Evolutionary conservation across 2,329 filamentous ascomycete species (phyloP).

Genomic region (Xylariomycetidae sp.): DNA sequence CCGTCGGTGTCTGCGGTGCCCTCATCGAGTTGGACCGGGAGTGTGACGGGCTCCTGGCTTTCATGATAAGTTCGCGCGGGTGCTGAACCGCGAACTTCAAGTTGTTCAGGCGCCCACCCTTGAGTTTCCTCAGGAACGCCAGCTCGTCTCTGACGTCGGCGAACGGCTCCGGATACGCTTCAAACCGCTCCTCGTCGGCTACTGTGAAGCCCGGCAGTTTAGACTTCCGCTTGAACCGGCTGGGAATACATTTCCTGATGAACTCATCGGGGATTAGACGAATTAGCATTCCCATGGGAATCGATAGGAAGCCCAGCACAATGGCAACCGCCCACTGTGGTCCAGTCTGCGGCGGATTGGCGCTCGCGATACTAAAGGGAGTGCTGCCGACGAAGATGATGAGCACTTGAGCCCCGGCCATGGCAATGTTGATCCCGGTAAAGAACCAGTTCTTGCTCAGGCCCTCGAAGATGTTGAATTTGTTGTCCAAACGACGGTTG

Average conservation of each 20-base stretch:
- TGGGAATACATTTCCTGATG: constrained; percentile 46
- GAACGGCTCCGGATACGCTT: constrained; percentile 64
- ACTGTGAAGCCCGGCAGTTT: constrained; percentile 51
- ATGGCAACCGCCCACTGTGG: constrained; percentile 85
- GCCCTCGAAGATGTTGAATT: constrained; percentile 92
- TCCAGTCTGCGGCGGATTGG: constrained; percentile 51
- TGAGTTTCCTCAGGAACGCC: constrained; percentile 71
- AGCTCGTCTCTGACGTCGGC: constrained; percentile 75
- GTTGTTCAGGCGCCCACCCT: constrained; percentile 75
- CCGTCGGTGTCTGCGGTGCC: constrained; percentile 57
- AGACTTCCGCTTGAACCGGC: constrained; percentile 44
- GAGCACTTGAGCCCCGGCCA: constrained; percentile 83
- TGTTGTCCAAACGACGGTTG: constrained; percentile 89
- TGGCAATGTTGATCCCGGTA: constrained; percentile 74
- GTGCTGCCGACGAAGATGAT: constrained; percentile 82
- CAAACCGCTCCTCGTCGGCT: constrained; percentile 58
- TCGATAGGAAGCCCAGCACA: constrained; percentile 74
- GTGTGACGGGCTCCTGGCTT: constrained; percentile 57
- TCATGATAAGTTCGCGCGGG: constrained; percentile 63
- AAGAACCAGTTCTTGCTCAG: constrained; percentile 84
- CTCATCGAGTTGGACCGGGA: constrained; percentile 58
- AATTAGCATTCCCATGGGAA: constrained; percentile 75
- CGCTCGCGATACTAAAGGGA: constrained; percentile 66
- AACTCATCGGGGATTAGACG: constrained; percentile 75
- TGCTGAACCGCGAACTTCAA: constrained; percentile 73